phyloP scores from a whole-genome alignment of 495 filamentous ascomycete species.

The Penicillium taxi region DNA sequence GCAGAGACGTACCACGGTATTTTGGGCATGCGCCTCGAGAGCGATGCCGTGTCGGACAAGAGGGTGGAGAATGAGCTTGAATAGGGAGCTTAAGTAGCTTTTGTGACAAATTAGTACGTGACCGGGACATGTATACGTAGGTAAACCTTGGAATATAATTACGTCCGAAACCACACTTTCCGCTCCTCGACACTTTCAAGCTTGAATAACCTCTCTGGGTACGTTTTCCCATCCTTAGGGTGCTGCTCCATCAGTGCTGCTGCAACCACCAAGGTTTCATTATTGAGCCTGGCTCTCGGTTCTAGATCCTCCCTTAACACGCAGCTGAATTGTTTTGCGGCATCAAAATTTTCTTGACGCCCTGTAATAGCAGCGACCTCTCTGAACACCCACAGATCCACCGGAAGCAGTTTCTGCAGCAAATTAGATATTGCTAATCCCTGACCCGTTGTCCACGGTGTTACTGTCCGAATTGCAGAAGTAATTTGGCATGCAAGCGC shows the following conservation, averaged over 20 bases:
- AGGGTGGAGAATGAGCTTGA: conserved; percentile 10
- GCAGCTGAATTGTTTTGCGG: conserved; percentile 16
- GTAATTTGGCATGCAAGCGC: conserved; percentile 18
- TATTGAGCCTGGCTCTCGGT: conserved; percentile 4
- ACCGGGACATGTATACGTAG: neutral
- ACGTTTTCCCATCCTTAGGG: neutral
- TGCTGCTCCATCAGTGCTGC: conserved; percentile 6
- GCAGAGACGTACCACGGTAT: conserved; percentile 13
- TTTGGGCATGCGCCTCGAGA: conserved; percentile 17
- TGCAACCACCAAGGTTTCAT: conserved; percentile 12
- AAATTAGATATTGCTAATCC: conserved; percentile 8
- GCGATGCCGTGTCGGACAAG: conserved; percentile 15
- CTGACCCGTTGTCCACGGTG: conserved; percentile 10
- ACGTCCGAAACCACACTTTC: conserved; percentile 10
- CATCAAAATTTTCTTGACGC: conserved; percentile 10
- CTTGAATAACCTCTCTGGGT: conserved; percentile 9
- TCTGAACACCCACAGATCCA: conserved; percentile 15
- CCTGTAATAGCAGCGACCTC: conserved; percentile 15
- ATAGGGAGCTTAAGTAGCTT: conserved; percentile 9
- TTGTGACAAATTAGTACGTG: neutral
- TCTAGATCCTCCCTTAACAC: conserved; percentile 15
- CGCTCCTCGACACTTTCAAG: conserved; percentile 6
- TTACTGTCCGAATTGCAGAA: conserved; percentile 16
- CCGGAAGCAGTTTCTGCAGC: conserved; percentile 10
- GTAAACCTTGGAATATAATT: no score